Base-by-base conservation (phyloP, 306 rosid genomes). In the Castanopsis chinensis region DNA sequence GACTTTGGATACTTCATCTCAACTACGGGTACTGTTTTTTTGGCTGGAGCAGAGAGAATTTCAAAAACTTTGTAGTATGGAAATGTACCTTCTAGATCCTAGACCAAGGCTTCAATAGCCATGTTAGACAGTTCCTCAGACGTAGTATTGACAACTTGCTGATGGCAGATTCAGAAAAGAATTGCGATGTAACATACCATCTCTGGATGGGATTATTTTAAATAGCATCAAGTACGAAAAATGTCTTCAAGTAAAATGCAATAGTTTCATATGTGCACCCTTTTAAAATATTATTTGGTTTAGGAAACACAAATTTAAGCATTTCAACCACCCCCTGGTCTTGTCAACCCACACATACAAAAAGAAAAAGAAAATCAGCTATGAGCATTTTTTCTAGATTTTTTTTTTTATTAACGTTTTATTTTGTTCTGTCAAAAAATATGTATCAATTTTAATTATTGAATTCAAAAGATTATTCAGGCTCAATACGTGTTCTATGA, bases 81-180 rank as follows among this genome's bases (percentile, higher is more conserved):
- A 55, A 97, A 83, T 43, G 88, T 68, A 35, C 97, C 98, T 52
- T 92, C 98, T 5, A 94, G 89, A 85, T 94, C 97, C 98, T 97
- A 94, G 71, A 94, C 94, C 5, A 93, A 88, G 82, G 84, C 94
- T 88, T 94, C 98, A 69, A 92, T 79, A 74, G 93, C 92, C 13
- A 91, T 78, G 54, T 85, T 84, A 51, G 93, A 92, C 77, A 94
- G 72, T 78, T 85, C 90, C 68, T 87, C 84, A 23, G 93, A 83
- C 18, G 89, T 88, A 65, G 98, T 94, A 89, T 94, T 92, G 75
- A 92, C 97, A 23, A 88, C 97, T 97, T 94, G 92, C 82, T 84
- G 28, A 72, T 6, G 72, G 74, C 68, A 82, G 75, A 65, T 86
- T 72, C 69, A 83, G 23, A 81, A 81, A 78, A 82, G n/a, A 68